Base-by-base conservation (phyloP, 345 rosid genomes). In the Citrus inodora region DNA sequence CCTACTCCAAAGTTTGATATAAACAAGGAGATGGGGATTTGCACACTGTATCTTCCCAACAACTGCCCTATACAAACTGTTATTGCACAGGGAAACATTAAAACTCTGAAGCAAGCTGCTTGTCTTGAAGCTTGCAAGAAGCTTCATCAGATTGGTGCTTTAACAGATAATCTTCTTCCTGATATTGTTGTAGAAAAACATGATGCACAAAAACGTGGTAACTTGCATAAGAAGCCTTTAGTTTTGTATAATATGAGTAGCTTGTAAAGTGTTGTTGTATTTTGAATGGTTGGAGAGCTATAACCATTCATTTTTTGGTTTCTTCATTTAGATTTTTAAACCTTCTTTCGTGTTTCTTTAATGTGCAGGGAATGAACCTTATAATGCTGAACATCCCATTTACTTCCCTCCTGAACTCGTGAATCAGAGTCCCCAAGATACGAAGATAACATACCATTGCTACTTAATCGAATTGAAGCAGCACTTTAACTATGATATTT, bases 61-160 rank as follows among this genome's bases (percentile, higher is more conserved):
- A 85, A 90, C 80, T 94, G 92, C 76, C 97, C 92, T 28, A 33
- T 92, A 32, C 82, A 53, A 63, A 46, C 82, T 59, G 87, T 92
- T 61, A 17, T 7, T 28, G 88, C 84, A 27, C 46, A 85, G 22
- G 97, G 87, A 70, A 60, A 88, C 59, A 1, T 19, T 56, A 88
- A 81, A 67, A 69, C 35, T 73, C 53, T 89, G 76, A 94, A 89
- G 87, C 89, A 90, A 83, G 86, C 77, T 84, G 94, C 88, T 40
- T 96, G 97, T 79, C 90, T 96, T 68, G 87, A 94, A 91, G 95
- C 97, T 62, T 94, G 98, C 90, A 89, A 84, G 82, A 78, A 87
- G 76, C 93, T 96, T 33, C 92, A 96, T 64, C 1, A 48, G 78
- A 72, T 78, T 84, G 94, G 97, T 51, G 93, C 97, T 83, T 85